These are phyloP conservation scores for Silene coronaria DNA, from an alignment of 179 eudicot genomes.

Conservation along the genomic window DNA sequence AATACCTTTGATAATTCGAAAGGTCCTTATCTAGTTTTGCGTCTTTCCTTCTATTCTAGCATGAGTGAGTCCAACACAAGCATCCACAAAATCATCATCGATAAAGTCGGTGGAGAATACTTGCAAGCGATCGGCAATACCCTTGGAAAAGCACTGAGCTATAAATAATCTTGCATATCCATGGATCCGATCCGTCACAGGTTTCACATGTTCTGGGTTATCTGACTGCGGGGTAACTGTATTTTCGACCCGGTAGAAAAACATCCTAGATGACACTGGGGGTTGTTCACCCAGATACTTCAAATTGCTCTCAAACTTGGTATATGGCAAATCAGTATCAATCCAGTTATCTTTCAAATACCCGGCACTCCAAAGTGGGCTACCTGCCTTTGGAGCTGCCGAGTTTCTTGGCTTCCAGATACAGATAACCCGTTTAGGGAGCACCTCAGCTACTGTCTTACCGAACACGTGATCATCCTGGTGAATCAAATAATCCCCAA, in stretches of 20 bases:
- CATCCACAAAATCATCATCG: constrained; percentile 76
- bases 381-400: constrained; percentile 41
- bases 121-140: constrained; percentile 64
- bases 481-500: constrained; percentile 59
- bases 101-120: constrained; percentile 75
- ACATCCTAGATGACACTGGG: constrained; percentile 45
- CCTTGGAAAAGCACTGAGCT: constrained; percentile 41
- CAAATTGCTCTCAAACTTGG: constrained; percentile 78
- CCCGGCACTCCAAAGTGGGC: constrained; percentile 59
- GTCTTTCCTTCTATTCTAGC: constrained; percentile 55
- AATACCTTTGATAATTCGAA: not conserved
- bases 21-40: constrained; percentile 8
- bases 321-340: constrained; percentile 72
- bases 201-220: constrained; percentile 68
- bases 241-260: constrained; percentile 82
- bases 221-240: constrained; percentile 85
- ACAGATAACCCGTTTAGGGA: constrained; percentile 72
- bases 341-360: constrained; percentile 82
- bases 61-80: constrained; percentile 62
- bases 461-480: constrained; percentile 64
- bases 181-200: constrained; percentile 74
- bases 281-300: constrained; percentile 63
- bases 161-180: constrained; percentile 64
- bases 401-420: constrained; percentile 77
- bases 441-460: constrained; percentile 55